phyloP scores from a whole-genome alignment of 2,329 filamentous ascomycete genomes.

The Ceratocystis eucalypticola region DNA sequence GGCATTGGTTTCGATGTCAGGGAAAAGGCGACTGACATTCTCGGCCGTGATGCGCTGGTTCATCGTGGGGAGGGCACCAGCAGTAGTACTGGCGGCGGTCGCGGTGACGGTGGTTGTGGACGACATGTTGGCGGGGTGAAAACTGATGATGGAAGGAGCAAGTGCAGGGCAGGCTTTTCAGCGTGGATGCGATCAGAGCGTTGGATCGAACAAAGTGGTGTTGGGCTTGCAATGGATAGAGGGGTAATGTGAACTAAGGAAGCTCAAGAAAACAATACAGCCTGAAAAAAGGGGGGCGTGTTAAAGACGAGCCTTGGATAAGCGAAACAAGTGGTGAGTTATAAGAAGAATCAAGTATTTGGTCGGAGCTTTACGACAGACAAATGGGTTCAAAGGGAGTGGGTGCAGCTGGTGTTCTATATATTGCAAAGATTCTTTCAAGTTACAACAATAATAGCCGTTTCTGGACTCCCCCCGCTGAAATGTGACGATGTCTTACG shows the following conservation, averaged over 20 bases:
- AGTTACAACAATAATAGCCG: too few relatives aligned
- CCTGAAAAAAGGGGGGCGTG: neutral
- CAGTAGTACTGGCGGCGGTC: slow-evolving; percentile 26
- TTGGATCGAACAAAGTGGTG: neutral
- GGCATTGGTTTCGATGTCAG: slow-evolving; percentile 60
- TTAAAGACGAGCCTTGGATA: neutral
- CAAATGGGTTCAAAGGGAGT: neutral
- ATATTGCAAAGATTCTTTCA: neutral
- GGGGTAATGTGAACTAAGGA: neutral
- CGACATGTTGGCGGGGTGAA: slow-evolving; percentile 19
- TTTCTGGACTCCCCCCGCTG: too few relatives aligned
- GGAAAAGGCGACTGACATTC: slow-evolving; percentile 76
- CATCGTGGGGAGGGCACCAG: slow-evolving; percentile 26
- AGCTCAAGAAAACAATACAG: slow-evolving; percentile 8
- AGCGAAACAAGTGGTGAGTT: neutral
- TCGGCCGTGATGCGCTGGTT: slow-evolving; percentile 63
- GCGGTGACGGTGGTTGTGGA: slow-evolving; percentile 12
- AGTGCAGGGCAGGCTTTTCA: too few relatives aligned
- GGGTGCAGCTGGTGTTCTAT: neutral
- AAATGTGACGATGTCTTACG: neutral
- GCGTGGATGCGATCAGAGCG: neutral
- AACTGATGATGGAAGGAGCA: neutral
- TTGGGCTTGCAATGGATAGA: slow-evolving; percentile 4
- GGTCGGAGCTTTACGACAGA: too few relatives aligned
- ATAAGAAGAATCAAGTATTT: too few relatives aligned